phyloP scores from a whole-genome alignment of 2,329 filamentous ascomycete genomes.

The Trichoderma brevicompactum region DNA sequence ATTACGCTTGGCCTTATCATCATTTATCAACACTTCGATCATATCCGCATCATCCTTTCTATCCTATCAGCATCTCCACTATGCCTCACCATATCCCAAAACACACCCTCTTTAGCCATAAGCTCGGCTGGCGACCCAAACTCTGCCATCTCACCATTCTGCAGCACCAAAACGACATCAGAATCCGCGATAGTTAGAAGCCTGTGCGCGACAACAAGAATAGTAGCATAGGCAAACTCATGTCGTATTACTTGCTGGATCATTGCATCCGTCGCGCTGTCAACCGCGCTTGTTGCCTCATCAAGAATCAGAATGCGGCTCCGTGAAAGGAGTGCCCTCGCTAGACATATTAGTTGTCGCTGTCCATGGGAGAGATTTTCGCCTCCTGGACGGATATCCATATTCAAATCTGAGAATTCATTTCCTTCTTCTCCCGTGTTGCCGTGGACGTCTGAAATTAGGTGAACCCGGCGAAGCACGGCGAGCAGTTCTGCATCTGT shows the following conservation, averaged over 20 bases:
- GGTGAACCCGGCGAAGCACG: neutral
- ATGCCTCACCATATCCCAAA: constrained; percentile 18
- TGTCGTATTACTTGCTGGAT: constrained; percentile 22
- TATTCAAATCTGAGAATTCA: constrained; percentile 3
- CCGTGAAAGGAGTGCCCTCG: constrained; percentile 17
- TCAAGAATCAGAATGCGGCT: constrained; percentile 17
- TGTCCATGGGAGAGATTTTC: constrained; percentile 27
- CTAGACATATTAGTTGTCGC: constrained; percentile 27
- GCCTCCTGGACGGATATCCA: neutral
- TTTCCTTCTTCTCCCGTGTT: neutral
- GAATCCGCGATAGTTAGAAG: constrained; percentile 24
- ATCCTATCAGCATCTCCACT: neutral
- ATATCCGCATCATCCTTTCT: neutral
- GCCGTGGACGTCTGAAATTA: neutral
- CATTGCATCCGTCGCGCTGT: constrained; percentile 16
- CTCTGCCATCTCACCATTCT: constrained; percentile 17
- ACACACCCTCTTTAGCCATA: neutral
- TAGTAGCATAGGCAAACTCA: constrained; percentile 15
- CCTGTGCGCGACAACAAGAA: constrained; percentile 28
- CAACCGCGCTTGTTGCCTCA: constrained; percentile 29
- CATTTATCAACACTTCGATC: too few relatives aligned
- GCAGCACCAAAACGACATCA: constrained; percentile 26
- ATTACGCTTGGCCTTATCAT: too few relatives aligned
- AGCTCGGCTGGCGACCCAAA: constrained; percentile 7
- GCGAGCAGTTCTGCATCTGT: neutral